A percentile compares a stretch with the other conserved stretches of the same genome.
phyloP scores from a whole-genome alignment of 2,329 filamentous ascomycete species.

The Mariannaea sp. region DNA sequence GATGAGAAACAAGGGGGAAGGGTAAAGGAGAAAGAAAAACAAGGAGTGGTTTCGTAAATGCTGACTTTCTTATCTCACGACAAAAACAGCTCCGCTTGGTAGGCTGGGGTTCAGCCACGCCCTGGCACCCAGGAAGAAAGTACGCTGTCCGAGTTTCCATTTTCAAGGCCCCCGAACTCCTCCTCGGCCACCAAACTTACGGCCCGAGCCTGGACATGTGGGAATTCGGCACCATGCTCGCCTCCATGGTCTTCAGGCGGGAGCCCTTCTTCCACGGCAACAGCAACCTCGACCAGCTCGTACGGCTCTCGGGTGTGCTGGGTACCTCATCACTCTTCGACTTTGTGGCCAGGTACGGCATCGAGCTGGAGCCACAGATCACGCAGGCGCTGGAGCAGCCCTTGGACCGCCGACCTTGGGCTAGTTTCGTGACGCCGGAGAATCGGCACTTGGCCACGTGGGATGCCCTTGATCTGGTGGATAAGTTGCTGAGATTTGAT shows the following conservation, averaged over 20 bases:
- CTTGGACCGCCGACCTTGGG: slow-evolving; percentile 95
- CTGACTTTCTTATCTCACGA: neutral
- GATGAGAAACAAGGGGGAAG: too few relatives aligned
- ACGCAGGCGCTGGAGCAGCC: slow-evolving; percentile 94
- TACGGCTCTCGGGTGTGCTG: slow-evolving; percentile 96
- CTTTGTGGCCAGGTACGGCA: slow-evolving; percentile 97
- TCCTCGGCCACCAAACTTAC: slow-evolving; percentile 97
- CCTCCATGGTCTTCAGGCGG: slow-evolving; percentile 98
- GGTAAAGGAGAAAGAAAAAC: too few relatives aligned
- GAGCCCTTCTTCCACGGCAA: slow-evolving; percentile 98
- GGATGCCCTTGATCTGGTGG: slow-evolving; percentile 94
- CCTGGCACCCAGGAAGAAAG: slow-evolving; percentile 9
- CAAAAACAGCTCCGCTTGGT: slow-evolving; percentile 2
- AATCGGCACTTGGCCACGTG: slow-evolving; percentile 94
- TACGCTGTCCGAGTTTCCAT: slow-evolving; percentile 1
- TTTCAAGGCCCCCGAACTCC: slow-evolving; percentile 92
- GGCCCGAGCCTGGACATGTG: slow-evolving; percentile 99
- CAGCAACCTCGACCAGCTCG: slow-evolving; percentile 93
- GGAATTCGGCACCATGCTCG: slow-evolving; percentile 97
- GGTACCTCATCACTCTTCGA: slow-evolving; percentile 95
- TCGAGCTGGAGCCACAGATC: slow-evolving; percentile 93
- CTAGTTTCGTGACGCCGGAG: slow-evolving; percentile 79
- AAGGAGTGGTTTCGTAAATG: too few relatives aligned
- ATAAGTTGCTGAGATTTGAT: slow-evolving; percentile 93
- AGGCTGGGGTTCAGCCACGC: slow-evolving; percentile 11